These are phyloP conservation scores for Diaporthe vaccinii DNA, from an alignment of 2,329 filamentous ascomycete species.

Conservation along the genomic window DNA sequence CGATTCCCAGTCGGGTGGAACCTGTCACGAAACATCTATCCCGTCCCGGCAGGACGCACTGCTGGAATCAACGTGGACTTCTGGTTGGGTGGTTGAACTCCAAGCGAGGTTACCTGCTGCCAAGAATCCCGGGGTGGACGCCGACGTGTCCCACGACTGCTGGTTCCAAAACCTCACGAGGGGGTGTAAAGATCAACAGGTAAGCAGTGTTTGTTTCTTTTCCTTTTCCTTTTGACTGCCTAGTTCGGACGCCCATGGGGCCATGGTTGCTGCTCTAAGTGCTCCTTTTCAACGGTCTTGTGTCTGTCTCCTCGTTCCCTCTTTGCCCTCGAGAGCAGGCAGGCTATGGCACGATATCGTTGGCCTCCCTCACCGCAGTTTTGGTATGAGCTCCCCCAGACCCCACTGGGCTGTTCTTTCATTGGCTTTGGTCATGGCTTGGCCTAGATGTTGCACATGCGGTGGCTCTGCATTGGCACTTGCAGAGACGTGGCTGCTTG, in stretches of 20 bases:
- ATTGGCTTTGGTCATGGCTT: slow-evolving; percentile 18
- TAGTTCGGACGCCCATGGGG: neutral
- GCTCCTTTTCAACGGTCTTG: neutral
- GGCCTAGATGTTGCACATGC: slow-evolving; percentile 9
- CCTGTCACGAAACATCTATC: slow-evolving; percentile 16
- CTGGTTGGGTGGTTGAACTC: slow-evolving; percentile 9
- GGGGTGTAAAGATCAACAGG: neutral
- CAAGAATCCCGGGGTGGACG: neutral
- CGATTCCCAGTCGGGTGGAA: slow-evolving; percentile 22
- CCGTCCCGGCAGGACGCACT: neutral
- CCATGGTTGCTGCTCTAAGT: neutral
- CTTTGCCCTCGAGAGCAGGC: slow-evolving; percentile 14
- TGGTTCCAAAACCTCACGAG: slow-evolving; percentile 2
- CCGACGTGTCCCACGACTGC: slow-evolving; percentile 21
- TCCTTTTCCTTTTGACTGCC: neutral
- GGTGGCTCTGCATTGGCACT: slow-evolving; percentile 11
- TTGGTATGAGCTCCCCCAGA: neutral
- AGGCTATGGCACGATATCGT: neutral
- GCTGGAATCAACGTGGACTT: neutral
- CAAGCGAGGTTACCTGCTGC: slow-evolving; percentile 18
- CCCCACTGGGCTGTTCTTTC: neutral
- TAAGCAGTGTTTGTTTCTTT: neutral
- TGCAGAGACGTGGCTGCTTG: slow-evolving; percentile 27
- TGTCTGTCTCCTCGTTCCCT: neutral
- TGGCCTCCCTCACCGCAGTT: slow-evolving; percentile 17